phyloP scores from a whole-genome alignment of 2,329 filamentous ascomycete genomes.

The Beauveria pseudobassiana region DNA sequence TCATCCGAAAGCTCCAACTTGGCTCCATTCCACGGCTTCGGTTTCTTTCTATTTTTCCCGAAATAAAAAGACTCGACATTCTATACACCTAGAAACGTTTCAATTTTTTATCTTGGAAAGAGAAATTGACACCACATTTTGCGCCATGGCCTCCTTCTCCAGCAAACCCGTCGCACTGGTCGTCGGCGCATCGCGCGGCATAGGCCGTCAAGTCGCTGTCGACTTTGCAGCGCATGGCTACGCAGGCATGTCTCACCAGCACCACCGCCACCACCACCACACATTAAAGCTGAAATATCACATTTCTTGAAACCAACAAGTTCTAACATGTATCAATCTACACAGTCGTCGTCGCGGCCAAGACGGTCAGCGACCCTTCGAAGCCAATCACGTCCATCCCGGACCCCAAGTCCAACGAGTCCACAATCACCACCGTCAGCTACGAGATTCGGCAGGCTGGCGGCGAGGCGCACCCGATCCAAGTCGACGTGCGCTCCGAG shows the following conservation, averaged over 20 bases:
- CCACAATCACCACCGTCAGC: constrained; percentile 73
- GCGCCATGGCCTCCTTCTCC: constrained; percentile 14
- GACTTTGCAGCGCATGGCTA: constrained; percentile 67
- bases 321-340: background rate
- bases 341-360: constrained; percentile 69
- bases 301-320: no score
- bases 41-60: background rate
- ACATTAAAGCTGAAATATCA: no score
- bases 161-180: constrained; percentile 58
- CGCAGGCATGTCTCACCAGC: constrained; percentile 42
- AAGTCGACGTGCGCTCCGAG: constrained; percentile 63
- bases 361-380: constrained; percentile 59
- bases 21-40: background rate
- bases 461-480: constrained; percentile 56
- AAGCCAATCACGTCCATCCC: constrained; percentile 57
- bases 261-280: background rate
- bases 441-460: constrained; percentile 63
- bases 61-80: no score
- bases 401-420: constrained; percentile 64
- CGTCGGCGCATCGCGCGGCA: constrained; percentile 70
- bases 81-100: no score
- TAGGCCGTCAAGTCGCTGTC: constrained; percentile 73
- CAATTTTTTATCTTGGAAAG: background rate
- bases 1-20: background rate
- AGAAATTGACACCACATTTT: background rate